These are phyloP conservation scores for Eucalyptus regnans DNA, from an alignment of 345 rosid genomes.

Conservation along the genomic window DNA sequence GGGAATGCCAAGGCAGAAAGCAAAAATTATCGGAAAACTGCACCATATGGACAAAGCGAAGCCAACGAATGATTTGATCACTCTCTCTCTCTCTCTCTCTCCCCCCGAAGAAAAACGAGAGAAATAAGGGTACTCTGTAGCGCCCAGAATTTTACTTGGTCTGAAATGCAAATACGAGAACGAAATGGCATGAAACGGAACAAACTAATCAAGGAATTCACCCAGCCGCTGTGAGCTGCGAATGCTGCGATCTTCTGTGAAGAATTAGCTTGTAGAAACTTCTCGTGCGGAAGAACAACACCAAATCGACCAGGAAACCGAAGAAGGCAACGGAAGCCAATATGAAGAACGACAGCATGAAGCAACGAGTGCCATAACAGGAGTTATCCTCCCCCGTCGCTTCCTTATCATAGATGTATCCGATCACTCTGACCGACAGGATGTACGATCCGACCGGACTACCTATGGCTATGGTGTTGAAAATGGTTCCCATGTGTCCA, in stretches of 20 bases:
- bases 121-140: neutral
- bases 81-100: neutral
- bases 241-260: constrained; percentile 23
- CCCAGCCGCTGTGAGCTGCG: neutral
- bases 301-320: constrained; percentile 44
- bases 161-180: neutral
- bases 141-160: neutral
- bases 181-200: neutral
- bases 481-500: constrained; percentile 77
- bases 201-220: neutral
- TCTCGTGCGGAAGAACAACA: constrained; percentile 45
- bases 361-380: constrained; percentile 64
- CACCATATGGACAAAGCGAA: neutral
- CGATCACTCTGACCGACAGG: constrained; percentile 71
- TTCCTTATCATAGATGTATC: constrained; percentile 55
- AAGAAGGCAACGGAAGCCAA: constrained; percentile 54
- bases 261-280: constrained; percentile 41
- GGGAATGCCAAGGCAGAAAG: neutral
- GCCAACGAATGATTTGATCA: neutral
- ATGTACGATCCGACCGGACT: constrained; percentile 85
- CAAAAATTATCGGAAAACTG: neutral
- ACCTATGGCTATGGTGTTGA: constrained; percentile 73
- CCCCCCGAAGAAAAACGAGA: neutral
- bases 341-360: constrained; percentile 65
- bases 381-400: constrained; percentile 30